A percentile compares a stretch with the other conserved stretches of the same genome.
Evolutionary conservation across 1,139 yeast genomes (phyloP).

Genomic region (Pichia norvegensis): DNA sequence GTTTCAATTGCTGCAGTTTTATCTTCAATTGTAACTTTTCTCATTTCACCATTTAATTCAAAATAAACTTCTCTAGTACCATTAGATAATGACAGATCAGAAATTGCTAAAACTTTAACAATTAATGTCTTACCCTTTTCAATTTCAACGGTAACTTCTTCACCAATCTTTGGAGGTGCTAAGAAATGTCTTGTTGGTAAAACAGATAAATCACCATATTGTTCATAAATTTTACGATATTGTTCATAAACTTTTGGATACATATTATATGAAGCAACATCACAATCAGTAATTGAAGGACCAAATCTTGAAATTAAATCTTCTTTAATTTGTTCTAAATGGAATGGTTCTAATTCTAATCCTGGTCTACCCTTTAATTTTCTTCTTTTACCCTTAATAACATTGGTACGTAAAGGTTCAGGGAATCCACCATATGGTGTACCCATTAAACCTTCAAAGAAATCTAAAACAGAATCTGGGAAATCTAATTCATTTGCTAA

Average conservation of each 20-base stretch:
- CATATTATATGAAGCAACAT: slow-evolving; percentile 93
- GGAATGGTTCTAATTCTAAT: slow-evolving; percentile 73
- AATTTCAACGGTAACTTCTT: slow-evolving; percentile 82
- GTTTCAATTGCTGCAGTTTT: slow-evolving; percentile 79
- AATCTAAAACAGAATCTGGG: slow-evolving; percentile 97
- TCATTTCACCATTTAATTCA: slow-evolving; percentile 96
- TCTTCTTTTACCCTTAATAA: slow-evolving; percentile 83
- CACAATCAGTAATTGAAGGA: slow-evolving; percentile 59
- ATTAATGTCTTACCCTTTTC: slow-evolving; percentile 93
- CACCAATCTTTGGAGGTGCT: slow-evolving; percentile 78
- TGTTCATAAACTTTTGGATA: slow-evolving; percentile 95
- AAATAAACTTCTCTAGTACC: slow-evolving; percentile 96
- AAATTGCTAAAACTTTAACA: slow-evolving; percentile 85
- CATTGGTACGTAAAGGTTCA: slow-evolving; percentile 89
- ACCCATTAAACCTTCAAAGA: slow-evolving; percentile 98
- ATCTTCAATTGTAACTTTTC: slow-evolving; percentile 90
- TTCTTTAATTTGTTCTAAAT: slow-evolving; percentile 59
- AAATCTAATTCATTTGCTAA: slow-evolving; percentile 87
- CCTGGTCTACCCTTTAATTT: slow-evolving; percentile 90
- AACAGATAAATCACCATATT: slow-evolving; percentile 87
- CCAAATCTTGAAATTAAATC: slow-evolving; percentile 63
- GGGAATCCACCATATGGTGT: slow-evolving; percentile 99
- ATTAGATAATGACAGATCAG: slow-evolving; percentile 75
- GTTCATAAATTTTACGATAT: slow-evolving; percentile 63
- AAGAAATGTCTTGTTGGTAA: slow-evolving; percentile 88